phyloP scores from a whole-genome alignment of 192 early-diverging fungal species.

The Thoreauomyces humboldtii region DNA sequence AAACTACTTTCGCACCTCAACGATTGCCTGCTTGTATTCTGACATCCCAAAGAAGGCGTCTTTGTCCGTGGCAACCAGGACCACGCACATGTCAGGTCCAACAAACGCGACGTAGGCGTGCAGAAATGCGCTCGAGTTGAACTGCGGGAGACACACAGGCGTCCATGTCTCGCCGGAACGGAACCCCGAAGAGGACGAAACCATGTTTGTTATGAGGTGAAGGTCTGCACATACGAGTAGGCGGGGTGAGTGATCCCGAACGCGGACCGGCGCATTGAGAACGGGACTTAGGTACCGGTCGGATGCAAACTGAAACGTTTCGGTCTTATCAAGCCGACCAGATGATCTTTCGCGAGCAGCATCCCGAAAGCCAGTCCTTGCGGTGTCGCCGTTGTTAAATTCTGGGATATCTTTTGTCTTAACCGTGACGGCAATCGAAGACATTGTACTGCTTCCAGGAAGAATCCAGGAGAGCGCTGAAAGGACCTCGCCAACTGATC shows the following conservation, averaged over 20 bases:
- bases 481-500: slow-evolving; percentile 73
- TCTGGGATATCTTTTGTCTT: slow-evolving; percentile 56
- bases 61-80: slow-evolving; percentile 74
- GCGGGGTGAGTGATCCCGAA: too few species aligned
- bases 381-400: neutral
- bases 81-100: slow-evolving; percentile 61
- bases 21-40: slow-evolving; percentile 64
- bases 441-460: slow-evolving; percentile 74
- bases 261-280: too few species aligned
- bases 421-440: slow-evolving; percentile 65
- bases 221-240: slow-evolving; percentile 59
- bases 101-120: slow-evolving; percentile 86
- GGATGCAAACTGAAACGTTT: slow-evolving; percentile 79
- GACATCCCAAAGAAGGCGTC: slow-evolving; percentile 82
- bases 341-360: slow-evolving; percentile 70
- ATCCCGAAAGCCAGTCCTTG: slow-evolving; percentile 71
- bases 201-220: slow-evolving; percentile 78
- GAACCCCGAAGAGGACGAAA: slow-evolving; percentile 72
- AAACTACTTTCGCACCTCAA: too few species aligned
- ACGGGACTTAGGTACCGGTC: slow-evolving; percentile 37
- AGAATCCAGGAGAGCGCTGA: slow-evolving; percentile 67
- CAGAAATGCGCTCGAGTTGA: slow-evolving; percentile 84
- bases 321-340: slow-evolving; percentile 72
- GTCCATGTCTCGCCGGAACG: slow-evolving; percentile 85
- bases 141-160: slow-evolving; percentile 86